Evolutionary conservation across 2,329 filamentous ascomycete genomes (phyloP), one percentile per base, ranked within the genome.

Genomic region (Chaetomiaceae sp.): DNA sequence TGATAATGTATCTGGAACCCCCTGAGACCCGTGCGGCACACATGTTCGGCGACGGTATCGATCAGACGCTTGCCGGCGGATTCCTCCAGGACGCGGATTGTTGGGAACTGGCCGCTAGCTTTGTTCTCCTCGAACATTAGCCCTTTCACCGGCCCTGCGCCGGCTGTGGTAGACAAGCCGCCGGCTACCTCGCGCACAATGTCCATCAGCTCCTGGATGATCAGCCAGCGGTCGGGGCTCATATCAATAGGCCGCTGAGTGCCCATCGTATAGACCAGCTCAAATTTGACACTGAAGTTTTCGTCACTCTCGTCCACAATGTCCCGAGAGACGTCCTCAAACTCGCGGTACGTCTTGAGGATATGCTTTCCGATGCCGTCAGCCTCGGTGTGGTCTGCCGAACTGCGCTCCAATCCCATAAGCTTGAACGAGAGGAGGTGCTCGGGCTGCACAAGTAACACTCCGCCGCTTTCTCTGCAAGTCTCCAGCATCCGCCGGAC

Each of bases 341-440:
- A 62, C 70, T 76, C 80, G 0, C 64, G 53, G 25, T 85, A 79
- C 0, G 73, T 71, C 0, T 66, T 63, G 2, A 84, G 67, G 74
- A 87, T 80, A 76, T 30, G 75, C 65, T 0, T 62, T 42, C 0
- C 71, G 5, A 71, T 0, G 63, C 63, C 34, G 83, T 75, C 0
- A n/a, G n/a, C n/a, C n/a, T n/a, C n/a, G n/a, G n/a, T n/a, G n/a
- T n/a, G n/a, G 73, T 77, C 65, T 0, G 34, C 23, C 36, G 46
- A 58, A 0, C 84, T 64, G 1, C 73, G 73, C 54, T 87, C 81
- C 0, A 81, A 61, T 0, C 81, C 81, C 54, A 81, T 82, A 2
- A 87, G 69, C 60, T 78, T 80, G 64, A 85, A 86, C 0, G 84
- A 87, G 5, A 88, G 67, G 0, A 83, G 69, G 55, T 87, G 80